Conservation (phyloP, 257 asterid genomes). For the Fraxinus excelsior region DNA sequence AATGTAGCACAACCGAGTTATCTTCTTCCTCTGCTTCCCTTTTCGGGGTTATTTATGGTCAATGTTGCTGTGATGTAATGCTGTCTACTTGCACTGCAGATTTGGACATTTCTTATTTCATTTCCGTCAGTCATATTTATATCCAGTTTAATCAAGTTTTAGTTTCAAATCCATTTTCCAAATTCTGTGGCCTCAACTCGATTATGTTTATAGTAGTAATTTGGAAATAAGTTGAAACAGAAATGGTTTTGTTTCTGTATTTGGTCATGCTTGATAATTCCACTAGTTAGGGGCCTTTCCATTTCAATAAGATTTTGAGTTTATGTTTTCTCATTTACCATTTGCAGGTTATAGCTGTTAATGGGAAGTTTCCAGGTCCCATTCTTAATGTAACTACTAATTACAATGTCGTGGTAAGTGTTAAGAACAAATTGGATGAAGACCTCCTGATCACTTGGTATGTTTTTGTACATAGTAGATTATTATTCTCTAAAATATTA, state of each 20-base stretch:
- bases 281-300: not conserved
- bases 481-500: not conserved
- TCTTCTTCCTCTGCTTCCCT: not conserved
- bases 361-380: slow-evolving; percentile 85
- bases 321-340: not conserved
- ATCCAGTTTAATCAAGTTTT: not conserved
- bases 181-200: not conserved
- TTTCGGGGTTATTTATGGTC: not conserved
- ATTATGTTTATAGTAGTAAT: not conserved
- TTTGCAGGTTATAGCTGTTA: slow-evolving; percentile 89
- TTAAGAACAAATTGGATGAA: slow-evolving; percentile 83
- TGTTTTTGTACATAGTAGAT: not conserved
- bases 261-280: not conserved
- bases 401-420: slow-evolving; percentile 80
- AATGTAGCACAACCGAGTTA: not conserved
- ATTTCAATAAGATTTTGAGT: not conserved
- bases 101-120: not conserved
- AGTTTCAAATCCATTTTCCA: not conserved
- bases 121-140: not conserved
- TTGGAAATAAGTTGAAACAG: not conserved
- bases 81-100: not conserved
- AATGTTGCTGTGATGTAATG: not conserved
- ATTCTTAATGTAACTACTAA: slow-evolving; percentile 86
- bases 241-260: not conserved
- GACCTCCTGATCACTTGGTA: slow-evolving; percentile 85